These are phyloP conservation scores for Saitoella complicata DNA, from an alignment of 805 yeast species.

Conservation along the genomic window DNA sequence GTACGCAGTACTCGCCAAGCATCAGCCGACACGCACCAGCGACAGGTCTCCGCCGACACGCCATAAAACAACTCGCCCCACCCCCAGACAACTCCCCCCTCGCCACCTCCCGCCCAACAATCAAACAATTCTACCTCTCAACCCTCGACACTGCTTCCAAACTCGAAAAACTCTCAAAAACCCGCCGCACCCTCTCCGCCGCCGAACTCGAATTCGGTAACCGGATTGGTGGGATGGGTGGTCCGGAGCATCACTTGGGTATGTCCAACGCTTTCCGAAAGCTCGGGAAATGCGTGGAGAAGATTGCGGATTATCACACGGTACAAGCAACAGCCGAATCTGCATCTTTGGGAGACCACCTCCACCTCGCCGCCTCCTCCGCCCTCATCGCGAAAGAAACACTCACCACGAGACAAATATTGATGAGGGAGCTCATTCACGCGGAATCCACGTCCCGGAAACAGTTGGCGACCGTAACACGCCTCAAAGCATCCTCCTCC, in stretches of 20 bases:
- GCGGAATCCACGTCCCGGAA: constrained; percentile 61
- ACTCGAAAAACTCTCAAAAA: constrained; percentile 38
- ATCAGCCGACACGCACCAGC: constrained; percentile 51
- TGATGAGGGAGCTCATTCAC: constrained; percentile 74
- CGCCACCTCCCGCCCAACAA: constrained; percentile 72
- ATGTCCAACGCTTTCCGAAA: constrained; percentile 67
- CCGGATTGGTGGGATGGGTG: constrained; percentile 19
- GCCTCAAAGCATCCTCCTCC: constrained; percentile 51
- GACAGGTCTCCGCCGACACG: constrained; percentile 72
- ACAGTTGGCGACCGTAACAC: constrained; percentile 53
- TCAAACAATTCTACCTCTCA: constrained; percentile 53
- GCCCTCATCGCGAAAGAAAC: constrained; percentile 84
- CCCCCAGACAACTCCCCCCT: constrained; percentile 77
- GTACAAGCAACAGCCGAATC: constrained; percentile 53
- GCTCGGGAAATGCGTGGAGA: constrained; percentile 48
- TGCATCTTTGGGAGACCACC: constrained; percentile 63
- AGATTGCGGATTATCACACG: constrained; percentile 63
- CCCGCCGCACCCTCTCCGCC: constrained; percentile 32
- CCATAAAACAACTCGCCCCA: constrained; percentile 78
- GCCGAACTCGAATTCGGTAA: constrained; percentile 41
- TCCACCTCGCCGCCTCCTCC: constrained; percentile 49
- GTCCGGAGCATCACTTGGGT: constrained; percentile 47
- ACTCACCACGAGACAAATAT: constrained; percentile 74
- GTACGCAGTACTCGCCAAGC: constrained; percentile 32
- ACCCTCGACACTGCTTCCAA: constrained; percentile 36